phyloP scores from a whole-genome alignment of 371 early-diverging fungal species.

The Mucor indicus region DNA sequence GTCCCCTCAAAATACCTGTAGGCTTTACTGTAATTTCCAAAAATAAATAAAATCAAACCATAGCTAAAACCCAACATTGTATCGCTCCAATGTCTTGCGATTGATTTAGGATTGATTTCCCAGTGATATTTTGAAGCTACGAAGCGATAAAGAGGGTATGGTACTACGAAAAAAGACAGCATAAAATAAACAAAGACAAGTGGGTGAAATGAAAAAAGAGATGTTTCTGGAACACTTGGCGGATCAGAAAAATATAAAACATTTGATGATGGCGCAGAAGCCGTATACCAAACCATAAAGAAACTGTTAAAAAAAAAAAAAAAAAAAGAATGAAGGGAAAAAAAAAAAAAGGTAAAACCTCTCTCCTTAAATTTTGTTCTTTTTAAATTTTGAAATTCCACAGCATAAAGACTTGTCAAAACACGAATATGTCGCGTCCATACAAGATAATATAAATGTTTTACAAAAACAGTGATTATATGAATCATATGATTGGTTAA shows the following conservation, averaged over 20 bases:
- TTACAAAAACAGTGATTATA: no score
- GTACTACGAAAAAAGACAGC: slow-evolving; percentile 48
- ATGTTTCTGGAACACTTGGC: slow-evolving; percentile 3
- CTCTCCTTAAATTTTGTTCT: background rate
- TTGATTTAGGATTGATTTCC: slow-evolving; percentile 62
- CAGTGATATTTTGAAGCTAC: slow-evolving; percentile 59
- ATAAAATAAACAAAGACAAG: slow-evolving; percentile 49
- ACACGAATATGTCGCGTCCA: no score
- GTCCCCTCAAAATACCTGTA: background rate
- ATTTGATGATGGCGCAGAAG: background rate
- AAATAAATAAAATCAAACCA: slow-evolving; percentile 67
- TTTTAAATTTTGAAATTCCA: no score
- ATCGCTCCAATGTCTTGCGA: slow-evolving; percentile 67
- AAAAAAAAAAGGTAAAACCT: background rate
- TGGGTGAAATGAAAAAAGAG: slow-evolving; percentile 45
- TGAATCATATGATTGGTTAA: no score
- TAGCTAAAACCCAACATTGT: slow-evolving; percentile 53
- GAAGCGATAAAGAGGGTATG: slow-evolving; percentile 52
- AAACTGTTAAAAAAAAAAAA: background rate
- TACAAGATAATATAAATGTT: no score
- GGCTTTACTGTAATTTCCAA: slow-evolving; percentile 66
- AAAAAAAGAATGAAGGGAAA: slow-evolving; percentile 1
- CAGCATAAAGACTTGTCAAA: no score
- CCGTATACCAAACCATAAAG: background rate
- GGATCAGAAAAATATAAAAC: slow-evolving; percentile 2